Evolutionary conservation across 23 red algal species (phyloP), one percentile per base, ranked within the genome.

Genomic region (Gracilaria caudata): DNA sequence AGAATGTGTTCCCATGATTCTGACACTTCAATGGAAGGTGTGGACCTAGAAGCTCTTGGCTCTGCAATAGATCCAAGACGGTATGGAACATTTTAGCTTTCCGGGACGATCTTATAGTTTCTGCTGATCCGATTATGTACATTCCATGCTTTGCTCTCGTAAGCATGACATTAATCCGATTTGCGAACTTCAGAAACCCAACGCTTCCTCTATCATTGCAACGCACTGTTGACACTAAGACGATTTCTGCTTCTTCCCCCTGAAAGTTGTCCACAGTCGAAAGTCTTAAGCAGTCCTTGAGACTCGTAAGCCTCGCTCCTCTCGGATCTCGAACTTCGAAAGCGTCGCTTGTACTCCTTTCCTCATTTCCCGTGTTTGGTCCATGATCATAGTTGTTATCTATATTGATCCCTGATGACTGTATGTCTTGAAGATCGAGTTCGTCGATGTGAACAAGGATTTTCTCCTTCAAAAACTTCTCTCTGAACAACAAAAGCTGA

Each of bases 201-300:
- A 92, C 46, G 24, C 34, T 53, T 3, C 88, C 77, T 4, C 68
- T 20, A 21, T 56, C 33, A 46, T 92, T 92, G 43, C 46, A 75
- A 20, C 88, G 88, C 13, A 92, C 88, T 57, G 77, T 55, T 26
- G 78, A 83, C 10, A 70, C 79, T 40, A 92, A 64, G 20, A 92
- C 54, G 6, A 92, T 75, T 37, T 92, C 65, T 6, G 47, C 77
- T 41, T 92, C 88, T 35, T 92, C 79, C 4, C 88, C 88, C 30
- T 92, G 88, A 57, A 77, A 92, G 45, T 92, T 92, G 51, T 92
- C 88, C 16, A 92, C 78, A 0, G 77, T 92, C 14, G 88, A 64
- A 14, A 92, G 43, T 58, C 77, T 51, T 13, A 92, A 33, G 24
- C 64, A 73, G 21, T 74, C 38, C 20, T 65, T 65, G 60, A 65